Evolutionary conservation across 768 basidiomycete genomes (phyloP).

Genomic region (Collybia nuda): DNA sequence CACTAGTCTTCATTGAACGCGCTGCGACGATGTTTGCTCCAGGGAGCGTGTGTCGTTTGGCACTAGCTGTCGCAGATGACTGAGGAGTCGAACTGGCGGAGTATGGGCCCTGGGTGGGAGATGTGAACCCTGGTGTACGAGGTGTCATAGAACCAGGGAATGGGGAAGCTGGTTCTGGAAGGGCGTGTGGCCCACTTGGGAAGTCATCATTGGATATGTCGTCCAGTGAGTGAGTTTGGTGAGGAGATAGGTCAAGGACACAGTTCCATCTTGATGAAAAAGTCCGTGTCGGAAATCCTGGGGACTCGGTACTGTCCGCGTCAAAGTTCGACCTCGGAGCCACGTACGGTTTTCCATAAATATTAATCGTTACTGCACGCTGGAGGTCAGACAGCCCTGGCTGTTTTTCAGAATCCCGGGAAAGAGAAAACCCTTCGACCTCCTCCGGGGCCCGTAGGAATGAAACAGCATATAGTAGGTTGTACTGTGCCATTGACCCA

Average conservation of each 20-base stretch:
- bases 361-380: conserved; percentile 76
- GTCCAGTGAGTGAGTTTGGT: conserved; percentile 28
- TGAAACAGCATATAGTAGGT: conserved; percentile 86
- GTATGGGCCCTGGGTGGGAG: conserved; percentile 11
- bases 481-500: conserved; percentile 78
- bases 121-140: conserved; percentile 15
- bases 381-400: conserved; percentile 50
- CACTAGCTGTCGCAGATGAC: conserved; percentile 49
- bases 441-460: conserved; percentile 70
- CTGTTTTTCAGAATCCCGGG: conserved; percentile 19
- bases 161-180: conserved; percentile 80
- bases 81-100: conserved; percentile 24
- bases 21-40: conserved; percentile 28
- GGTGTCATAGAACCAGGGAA: conserved; percentile 53
- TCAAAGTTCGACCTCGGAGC: conserved; percentile 20
- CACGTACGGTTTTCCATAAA: conserved; percentile 71
- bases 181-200: conserved; percentile 36
- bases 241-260: conserved; percentile 69
- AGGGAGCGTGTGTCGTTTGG: conserved; percentile 55
- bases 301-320: conserved; percentile 15
- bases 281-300: conserved; percentile 61
- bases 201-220: conserved; percentile 24
- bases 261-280: conserved; percentile 93
- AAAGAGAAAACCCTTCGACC: conserved; percentile 40
- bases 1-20: conserved; percentile 20